phyloP scores from a whole-genome alignment of 139 green algal species.

The Coelastrella sp. region DNA sequence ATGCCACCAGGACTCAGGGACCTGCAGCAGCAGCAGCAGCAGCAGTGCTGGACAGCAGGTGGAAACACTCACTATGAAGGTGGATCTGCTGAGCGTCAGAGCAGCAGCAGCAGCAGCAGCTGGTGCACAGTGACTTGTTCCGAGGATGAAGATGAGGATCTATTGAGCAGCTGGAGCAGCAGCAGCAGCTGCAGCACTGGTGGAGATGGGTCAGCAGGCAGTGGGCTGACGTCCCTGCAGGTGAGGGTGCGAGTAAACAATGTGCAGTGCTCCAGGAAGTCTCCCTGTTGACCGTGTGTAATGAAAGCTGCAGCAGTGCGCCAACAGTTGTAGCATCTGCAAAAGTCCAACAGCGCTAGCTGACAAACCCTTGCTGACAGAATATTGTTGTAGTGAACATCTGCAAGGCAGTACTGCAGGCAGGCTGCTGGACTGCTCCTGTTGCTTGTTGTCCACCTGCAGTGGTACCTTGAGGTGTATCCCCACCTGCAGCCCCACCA shows the following conservation, averaged over 20 bases:
- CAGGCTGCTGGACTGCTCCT: slow-evolving; percentile 7
- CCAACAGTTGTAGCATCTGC: neutral
- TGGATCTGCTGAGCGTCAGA: neutral
- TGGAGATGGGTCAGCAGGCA: slow-evolving; percentile 15
- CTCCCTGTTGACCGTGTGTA: neutral
- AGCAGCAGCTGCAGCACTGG: slow-evolving; percentile 40
- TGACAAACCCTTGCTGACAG: neutral
- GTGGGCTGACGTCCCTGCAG: slow-evolving; percentile 25
- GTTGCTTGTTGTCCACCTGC: neutral
- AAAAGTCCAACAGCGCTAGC: no score
- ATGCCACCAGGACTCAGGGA: slow-evolving; percentile 17
- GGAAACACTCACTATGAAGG: neutral
- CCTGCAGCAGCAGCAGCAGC: slow-evolving; percentile 38
- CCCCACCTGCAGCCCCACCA: slow-evolving; percentile 15
- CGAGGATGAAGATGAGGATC: neutral
- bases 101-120: slow-evolving; percentile 7
- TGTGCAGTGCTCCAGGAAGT: no score
- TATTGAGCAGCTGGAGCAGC: slow-evolving; percentile 16
- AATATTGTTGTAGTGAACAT: neutral
- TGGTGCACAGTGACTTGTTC: neutral
- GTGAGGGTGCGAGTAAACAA: neutral
- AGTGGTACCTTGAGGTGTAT: slow-evolving; percentile 42
- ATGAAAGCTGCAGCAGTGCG: neutral
- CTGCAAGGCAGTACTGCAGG: neutral
- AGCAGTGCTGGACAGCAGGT: slow-evolving; percentile 6